Evolutionary conservation across 768 basidiomycete species (phyloP).

Genomic region (Calocybe indica): DNA sequence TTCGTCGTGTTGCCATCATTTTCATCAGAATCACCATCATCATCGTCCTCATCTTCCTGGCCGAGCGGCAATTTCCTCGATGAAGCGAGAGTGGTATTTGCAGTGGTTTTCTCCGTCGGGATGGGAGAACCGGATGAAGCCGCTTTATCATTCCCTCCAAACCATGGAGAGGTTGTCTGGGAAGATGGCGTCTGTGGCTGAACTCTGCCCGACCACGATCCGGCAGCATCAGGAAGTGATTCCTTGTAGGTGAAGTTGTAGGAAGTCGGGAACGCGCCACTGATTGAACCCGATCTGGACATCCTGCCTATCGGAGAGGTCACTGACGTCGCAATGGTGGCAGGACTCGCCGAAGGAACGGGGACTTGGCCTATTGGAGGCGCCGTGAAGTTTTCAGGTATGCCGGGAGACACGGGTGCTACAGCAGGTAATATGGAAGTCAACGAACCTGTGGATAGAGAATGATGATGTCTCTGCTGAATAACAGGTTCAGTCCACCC

Average conservation of each 20-base stretch:
- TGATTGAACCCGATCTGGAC: constrained; percentile 54
- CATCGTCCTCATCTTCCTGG: constrained; percentile 47
- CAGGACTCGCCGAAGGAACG: constrained; percentile 7
- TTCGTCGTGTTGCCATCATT: constrained; percentile 21
- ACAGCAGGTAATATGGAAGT: constrained; percentile 13
- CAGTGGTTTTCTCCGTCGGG: constrained; percentile 16
- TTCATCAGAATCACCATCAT: constrained; percentile 36
- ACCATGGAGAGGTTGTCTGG: constrained; percentile 1
- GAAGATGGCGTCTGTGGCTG: too few species aligned
- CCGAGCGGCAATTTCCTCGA: constrained; percentile 24
- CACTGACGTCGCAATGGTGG: constrained; percentile 12
- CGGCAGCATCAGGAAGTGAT: background rate
- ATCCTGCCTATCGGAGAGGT: constrained; percentile 43
- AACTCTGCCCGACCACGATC: background rate
- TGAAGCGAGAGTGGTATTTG: constrained; percentile 10
- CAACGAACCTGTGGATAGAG: constrained; percentile 33
- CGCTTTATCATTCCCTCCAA: constrained; percentile 25
- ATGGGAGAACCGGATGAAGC: constrained; percentile 19
- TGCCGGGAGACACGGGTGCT: constrained; percentile 11
- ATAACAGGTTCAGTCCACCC: constrained; percentile 35
- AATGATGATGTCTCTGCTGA: constrained; percentile 29
- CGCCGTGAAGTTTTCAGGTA: constrained; percentile 13
- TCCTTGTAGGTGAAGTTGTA: constrained; percentile 13
- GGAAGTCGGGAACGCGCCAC: constrained; percentile 32
- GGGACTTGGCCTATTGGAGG: constrained; percentile 16